Evolutionary conservation across 2,329 filamentous ascomycete genomes (phyloP), one percentile per base, ranked within the genome.

Genomic region (Phialophora chinensis): DNA sequence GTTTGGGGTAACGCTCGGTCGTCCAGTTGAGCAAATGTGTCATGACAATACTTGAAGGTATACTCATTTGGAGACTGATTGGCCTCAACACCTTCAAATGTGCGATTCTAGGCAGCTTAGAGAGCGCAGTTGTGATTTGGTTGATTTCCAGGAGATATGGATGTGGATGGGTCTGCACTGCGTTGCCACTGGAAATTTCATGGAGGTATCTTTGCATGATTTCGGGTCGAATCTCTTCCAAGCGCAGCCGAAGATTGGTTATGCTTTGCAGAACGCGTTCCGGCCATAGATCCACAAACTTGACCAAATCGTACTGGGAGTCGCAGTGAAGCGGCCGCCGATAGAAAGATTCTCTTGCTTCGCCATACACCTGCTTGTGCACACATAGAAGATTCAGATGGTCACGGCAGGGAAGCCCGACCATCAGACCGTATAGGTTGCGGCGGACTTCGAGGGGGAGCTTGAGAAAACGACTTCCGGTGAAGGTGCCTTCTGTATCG

Each of bases 341-440:
- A 42, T 64, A 69, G 52, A 67, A 67, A 59, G 67, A 67, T 50
- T 57, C 60, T 25, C 47, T 68, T 11, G 69, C 69, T 59, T 71
- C 67, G 35, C 27, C 17, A 20, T 62, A 62, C 20, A 69, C 57
- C 54, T 69, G 64, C 31, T 60, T 62, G 55, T 59, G 62, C 23
- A 63, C 59, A 29, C 64, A 66, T 29, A 71, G 35, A 14, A 71
- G 42, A 27, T 55, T 66, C 50, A 61, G 31, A 47, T 69, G 67
- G 29, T 71, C 64, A 17, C 29, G 47, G 23, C 4, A 33, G 11
- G 49, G 27, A 25, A 63, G 31, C 27, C 27, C 8, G 7, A 63
- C 56, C 64, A 71, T 67, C n/a, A 63, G 42, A n/a, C 58, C 29
- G 55, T 69, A 71, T 38, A 71, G 57, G 4, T 69, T 33, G 27